Base-by-base conservation (phyloP, 805 yeast species). In the Metschnikowia bowlesiae region DNA sequence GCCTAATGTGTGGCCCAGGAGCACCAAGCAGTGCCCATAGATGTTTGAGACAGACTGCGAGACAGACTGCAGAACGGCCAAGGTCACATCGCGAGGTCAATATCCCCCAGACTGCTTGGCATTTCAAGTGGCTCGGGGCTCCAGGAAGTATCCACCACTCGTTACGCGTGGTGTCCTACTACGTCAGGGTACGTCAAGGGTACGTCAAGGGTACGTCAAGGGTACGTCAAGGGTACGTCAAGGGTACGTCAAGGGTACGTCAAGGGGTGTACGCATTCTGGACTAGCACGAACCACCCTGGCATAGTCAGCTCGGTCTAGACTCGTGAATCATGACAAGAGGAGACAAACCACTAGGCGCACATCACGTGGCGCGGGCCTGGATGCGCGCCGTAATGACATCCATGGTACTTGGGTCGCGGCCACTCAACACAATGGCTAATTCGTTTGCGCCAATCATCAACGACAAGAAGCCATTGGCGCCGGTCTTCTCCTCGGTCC, bases 241-340 rank as follows among this genome's bases (percentile, higher is more conserved):
- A 68, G 52, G 81, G 3, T 18, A 4, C 4, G 22, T 18, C 2
- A 16, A 16, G 16, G 16, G 16, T 16, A 16, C 16, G 16, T 16
- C 18, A 16, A 16, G 18, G 18, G 18, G 3, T 65, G 79, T 5
- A 46, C 50, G 32, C 8, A 61, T 40, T 62, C 71, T 22, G 48
- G 54, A 4, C 62, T 79, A 29, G 70, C 79, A 16, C 64, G 86
- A 48, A 81, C 79, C 55, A 81, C 86, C 0, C 63, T 81, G 51
- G 85, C 87, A 1, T 82, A 82, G 7, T n/a, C 86, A 82, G 63
- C 87, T 85, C 1, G 73, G 77, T 38, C 62, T 82, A 46, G 75
- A 78, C 38, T 83, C 74, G 48, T 58, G 44, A 58, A 78, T 82
- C 11, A 65, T 57, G 66, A 84, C 2, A 64, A 62, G 40, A 59